These are phyloP conservation scores for Saccharomyces hybrid DNA, from an alignment of 1,139 yeast genomes.

Conservation along the genomic window DNA sequence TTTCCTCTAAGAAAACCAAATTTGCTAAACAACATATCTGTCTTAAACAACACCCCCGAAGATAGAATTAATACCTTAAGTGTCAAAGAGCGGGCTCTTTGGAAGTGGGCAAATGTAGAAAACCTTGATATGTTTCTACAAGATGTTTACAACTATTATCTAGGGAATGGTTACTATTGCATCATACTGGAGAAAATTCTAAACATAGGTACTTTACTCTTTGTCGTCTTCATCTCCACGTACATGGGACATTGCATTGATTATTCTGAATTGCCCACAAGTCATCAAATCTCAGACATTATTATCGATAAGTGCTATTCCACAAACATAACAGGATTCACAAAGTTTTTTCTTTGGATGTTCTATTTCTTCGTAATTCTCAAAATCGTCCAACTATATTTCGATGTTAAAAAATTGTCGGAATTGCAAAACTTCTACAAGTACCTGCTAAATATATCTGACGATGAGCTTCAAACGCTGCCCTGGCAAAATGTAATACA, in stretches of 20 bases:
- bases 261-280: conserved; percentile 40
- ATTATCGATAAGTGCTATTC: conserved; percentile 55
- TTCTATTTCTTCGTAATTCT: conserved; percentile 51
- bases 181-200: conserved; percentile 57
- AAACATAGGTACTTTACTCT: conserved; percentile 65
- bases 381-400: conserved; percentile 54
- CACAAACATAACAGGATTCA: conserved; percentile 37
- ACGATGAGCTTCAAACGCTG: conserved; percentile 82
- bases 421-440: conserved; percentile 34
- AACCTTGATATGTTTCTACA: conserved; percentile 78
- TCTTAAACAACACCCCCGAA: conserved; percentile 25
- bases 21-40: conserved; percentile 22
- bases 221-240: conserved; percentile 69
- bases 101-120: conserved; percentile 94
- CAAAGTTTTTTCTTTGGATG: conserved; percentile 55
- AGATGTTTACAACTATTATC: conserved; percentile 75
- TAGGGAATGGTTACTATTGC: conserved; percentile 78
- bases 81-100: conserved; percentile 74
- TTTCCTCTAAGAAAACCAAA: conserved; percentile 20
- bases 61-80: conserved; percentile 31
- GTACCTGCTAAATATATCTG: conserved; percentile 59
- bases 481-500: conserved; percentile 89
- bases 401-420: conserved; percentile 31
- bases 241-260: conserved; percentile 78
- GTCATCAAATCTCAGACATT: conserved; percentile 39